Evolutionary conservation across 129 eudicot genomes (phyloP).

Genomic region (Apium graveolens): DNA sequence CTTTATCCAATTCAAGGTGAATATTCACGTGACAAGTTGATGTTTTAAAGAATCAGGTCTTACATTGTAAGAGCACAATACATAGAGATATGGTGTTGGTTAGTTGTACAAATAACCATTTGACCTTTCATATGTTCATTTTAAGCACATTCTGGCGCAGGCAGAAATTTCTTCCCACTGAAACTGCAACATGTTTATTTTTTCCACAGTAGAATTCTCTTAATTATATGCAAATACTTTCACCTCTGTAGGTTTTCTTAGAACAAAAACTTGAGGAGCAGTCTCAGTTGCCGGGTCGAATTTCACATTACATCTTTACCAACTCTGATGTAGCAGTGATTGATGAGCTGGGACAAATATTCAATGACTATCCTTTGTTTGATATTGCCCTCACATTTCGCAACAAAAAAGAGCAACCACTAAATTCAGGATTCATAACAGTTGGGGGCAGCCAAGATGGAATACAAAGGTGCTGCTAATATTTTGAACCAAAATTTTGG

Average conservation of each 20-base stretch:
- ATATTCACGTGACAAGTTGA: slow-evolving; percentile 96
- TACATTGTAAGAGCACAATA: slow-evolving; percentile 85
- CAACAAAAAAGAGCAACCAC: slow-evolving; percentile 90
- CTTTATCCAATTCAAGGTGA: slow-evolving; percentile 87
- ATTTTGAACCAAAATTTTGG: neutral
- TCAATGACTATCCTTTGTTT: slow-evolving; percentile 47
- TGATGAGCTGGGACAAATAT: slow-evolving; percentile 59
- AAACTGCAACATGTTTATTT: neutral
- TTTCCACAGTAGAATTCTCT: neutral
- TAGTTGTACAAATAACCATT: neutral
- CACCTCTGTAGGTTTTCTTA: slow-evolving; percentile 55
- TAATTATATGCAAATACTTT: neutral
- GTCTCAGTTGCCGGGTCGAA: slow-evolving; percentile 26
- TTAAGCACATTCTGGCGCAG: neutral
- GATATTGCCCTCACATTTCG: slow-evolving; percentile 93
- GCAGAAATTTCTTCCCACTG: neutral
- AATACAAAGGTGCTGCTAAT: slow-evolving; percentile 44
- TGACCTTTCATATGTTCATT: neutral
- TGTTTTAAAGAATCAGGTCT: slow-evolving; percentile 99
- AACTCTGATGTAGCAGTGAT: slow-evolving; percentile 91
- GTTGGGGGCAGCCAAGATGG: slow-evolving; percentile 80
- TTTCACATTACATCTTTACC: slow-evolving; percentile 56
- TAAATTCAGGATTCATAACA: slow-evolving; percentile 95
- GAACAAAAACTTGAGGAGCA: slow-evolving; percentile 55
- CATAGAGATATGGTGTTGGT: slow-evolving; percentile 16